A percentile compares a stretch with the other conserved stretches of the same genome.
These are phyloP conservation scores for Rhizopogon salebrosus DNA, from an alignment of 768 basidiomycete genomes.

Conservation along the genomic window DNA sequence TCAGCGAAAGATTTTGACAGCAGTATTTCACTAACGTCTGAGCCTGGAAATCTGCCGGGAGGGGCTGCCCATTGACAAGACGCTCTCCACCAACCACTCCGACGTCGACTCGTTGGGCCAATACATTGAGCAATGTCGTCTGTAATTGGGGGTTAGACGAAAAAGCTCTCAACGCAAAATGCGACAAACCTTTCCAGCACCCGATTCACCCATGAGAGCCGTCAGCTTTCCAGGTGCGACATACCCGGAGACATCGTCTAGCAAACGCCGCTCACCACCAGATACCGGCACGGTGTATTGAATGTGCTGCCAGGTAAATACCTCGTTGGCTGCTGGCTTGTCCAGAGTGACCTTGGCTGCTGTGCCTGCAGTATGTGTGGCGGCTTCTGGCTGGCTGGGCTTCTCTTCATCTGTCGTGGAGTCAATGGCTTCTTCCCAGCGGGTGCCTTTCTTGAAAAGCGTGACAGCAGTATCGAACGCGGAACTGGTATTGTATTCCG, in stretches of 20 bases:
- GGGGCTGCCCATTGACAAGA: slow-evolving; percentile 48
- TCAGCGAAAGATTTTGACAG: not conserved
- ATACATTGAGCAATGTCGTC: slow-evolving; percentile 57
- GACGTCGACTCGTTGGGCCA: slow-evolving; percentile 43
- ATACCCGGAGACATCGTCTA: slow-evolving; percentile 44
- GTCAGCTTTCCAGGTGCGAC: slow-evolving; percentile 47
- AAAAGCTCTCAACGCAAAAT: not conserved
- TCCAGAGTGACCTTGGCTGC: slow-evolving; percentile 29
- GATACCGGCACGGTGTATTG: slow-evolving; percentile 54
- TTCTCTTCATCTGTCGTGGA: slow-evolving; percentile 16
- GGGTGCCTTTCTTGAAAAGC: slow-evolving; percentile 13
- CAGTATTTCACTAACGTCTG: slow-evolving; percentile 40
- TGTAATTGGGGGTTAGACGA: slow-evolving; percentile 7
- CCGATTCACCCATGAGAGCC: slow-evolving; percentile 44
- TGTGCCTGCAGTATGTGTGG: not conserved
- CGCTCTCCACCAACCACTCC: slow-evolving; percentile 48
- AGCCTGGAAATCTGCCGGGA: slow-evolving; percentile 55
- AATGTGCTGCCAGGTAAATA: slow-evolving; percentile 77
- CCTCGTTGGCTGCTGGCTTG: slow-evolving; percentile 29
- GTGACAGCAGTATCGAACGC: slow-evolving; percentile 27
- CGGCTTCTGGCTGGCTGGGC: not conserved
- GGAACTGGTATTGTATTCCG: slow-evolving; percentile 26
- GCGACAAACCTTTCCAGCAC: slow-evolving; percentile 24
- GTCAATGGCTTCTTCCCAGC: not conserved
- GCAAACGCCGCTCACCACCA: slow-evolving; percentile 34